These are phyloP conservation scores for Sphaerulina populicola DNA, from an alignment of 2,329 filamentous ascomycete species.

Conservation along the genomic window DNA sequence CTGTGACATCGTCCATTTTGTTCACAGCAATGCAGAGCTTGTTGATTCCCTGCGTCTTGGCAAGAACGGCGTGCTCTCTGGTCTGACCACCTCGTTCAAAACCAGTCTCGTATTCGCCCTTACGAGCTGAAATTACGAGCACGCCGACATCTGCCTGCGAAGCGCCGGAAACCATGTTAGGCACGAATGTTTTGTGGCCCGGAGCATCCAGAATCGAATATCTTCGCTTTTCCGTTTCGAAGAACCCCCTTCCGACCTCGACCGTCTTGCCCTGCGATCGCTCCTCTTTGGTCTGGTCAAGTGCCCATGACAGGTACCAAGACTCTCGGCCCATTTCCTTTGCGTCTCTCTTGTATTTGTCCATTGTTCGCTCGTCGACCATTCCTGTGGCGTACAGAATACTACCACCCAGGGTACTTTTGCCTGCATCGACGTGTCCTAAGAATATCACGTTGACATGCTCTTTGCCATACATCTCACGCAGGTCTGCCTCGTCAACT, in stretches of 20 bases:
- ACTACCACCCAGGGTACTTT: constrained; percentile 88
- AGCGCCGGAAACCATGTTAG: constrained; percentile 79
- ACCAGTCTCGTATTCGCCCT: constrained; percentile 97
- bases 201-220: constrained; percentile 97
- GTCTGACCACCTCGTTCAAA: constrained; percentile 97
- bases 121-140: constrained; percentile 89
- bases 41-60: constrained; percentile 96
- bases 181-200: constrained; percentile 95
- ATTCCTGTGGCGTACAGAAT: constrained; percentile 92
- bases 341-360: constrained; percentile 95
- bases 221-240: constrained; percentile 90
- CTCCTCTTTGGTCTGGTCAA: constrained; percentile 95
- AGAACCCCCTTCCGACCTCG: constrained; percentile 89
- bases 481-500: constrained; percentile 75
- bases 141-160: constrained; percentile 87
- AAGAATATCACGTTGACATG: constrained; percentile 95
- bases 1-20: constrained; percentile 98
- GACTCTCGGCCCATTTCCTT: constrained; percentile 95
- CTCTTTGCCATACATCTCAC: constrained; percentile 94
- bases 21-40: constrained; percentile 92
- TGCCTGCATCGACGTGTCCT: constrained; percentile 95
- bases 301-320: constrained; percentile 97
- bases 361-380: constrained; percentile 98
- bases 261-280: constrained; percentile 95
- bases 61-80: constrained; percentile 92